phyloP scores from a whole-genome alignment of 106 monocot genomes.

The Dioscorea dumetorum region DNA sequence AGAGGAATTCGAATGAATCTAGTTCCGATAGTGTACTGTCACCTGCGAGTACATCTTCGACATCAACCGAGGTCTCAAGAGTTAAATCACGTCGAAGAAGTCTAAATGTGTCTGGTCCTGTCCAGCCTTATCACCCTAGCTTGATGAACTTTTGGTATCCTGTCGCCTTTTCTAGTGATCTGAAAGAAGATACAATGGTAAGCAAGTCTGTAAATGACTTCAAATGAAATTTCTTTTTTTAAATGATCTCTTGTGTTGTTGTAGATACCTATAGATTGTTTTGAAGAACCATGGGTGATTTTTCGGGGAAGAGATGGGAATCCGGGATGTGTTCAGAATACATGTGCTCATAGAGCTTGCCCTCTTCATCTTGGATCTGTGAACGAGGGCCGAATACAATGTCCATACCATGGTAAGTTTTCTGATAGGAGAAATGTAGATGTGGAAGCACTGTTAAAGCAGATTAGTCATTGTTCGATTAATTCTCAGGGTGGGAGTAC shows the following conservation, averaged over 20 bases:
- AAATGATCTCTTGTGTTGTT: neutral
- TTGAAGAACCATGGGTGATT: conserved; percentile 94
- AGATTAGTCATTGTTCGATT: neutral
- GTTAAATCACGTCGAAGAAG: conserved; percentile 23
- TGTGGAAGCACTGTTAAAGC: neutral
- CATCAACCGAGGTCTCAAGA: conserved; percentile 15
- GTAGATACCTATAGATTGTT: conserved; percentile 86
- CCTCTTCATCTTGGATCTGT: conserved; percentile 90
- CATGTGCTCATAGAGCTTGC: conserved; percentile 95
- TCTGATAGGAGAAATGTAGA: neutral
- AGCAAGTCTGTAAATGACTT: neutral
- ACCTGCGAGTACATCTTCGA: conserved; percentile 47
- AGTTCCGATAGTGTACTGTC: conserved; percentile 24
- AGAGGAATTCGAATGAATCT: conserved; percentile 39
- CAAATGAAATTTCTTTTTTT: neutral
- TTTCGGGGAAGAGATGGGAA: conserved; percentile 84
- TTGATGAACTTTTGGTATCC: conserved; percentile 93
- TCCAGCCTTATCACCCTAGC: conserved; percentile 53
- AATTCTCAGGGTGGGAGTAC: conserved; percentile 90
- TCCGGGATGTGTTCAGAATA: conserved; percentile 89
- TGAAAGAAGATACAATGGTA: conserved; percentile 77
- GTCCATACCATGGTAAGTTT: conserved; percentile 88
- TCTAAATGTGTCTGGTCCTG: conserved; percentile 81
- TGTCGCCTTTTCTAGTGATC: conserved; percentile 67
- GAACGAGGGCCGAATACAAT: conserved; percentile 82